Evolutionary conservation across 1,284 basidiomycete genomes (phyloP).

Genomic region (Leccinum pachyderme): DNA sequence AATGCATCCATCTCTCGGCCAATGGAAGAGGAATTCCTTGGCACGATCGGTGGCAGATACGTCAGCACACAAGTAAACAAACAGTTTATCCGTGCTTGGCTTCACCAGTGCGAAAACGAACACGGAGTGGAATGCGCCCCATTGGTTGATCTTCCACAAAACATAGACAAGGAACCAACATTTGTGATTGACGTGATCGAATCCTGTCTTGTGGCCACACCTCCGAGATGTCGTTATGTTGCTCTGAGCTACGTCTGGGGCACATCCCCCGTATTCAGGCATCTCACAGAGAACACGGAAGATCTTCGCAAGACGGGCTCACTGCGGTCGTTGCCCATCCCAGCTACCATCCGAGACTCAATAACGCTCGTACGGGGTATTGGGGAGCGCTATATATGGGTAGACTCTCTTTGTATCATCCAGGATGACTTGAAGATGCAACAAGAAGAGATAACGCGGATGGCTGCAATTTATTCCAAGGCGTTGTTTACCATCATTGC

Average conservation of each 20-base stretch:
- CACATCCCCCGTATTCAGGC: slow-evolving; percentile 10
- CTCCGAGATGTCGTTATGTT: slow-evolving; percentile 20
- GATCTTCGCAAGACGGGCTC: slow-evolving; percentile 10
- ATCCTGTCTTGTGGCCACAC: slow-evolving; percentile 17
- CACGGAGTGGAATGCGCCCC: slow-evolving; percentile 12
- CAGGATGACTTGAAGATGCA: slow-evolving; percentile 21
- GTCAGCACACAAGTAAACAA: slow-evolving; percentile 3
- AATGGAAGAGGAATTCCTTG: slow-evolving; percentile 12
- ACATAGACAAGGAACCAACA: not conserved
- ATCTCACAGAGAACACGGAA: slow-evolving; percentile 12
- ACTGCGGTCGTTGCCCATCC: slow-evolving; percentile 9
- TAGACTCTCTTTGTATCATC: slow-evolving; percentile 26
- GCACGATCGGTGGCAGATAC: slow-evolving; percentile 15
- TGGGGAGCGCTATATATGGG: slow-evolving; percentile 26
- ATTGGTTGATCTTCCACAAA: not conserved
- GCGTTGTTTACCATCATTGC: slow-evolving; percentile 24
- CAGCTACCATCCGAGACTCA: slow-evolving; percentile 22
- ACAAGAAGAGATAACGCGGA: slow-evolving; percentile 16
- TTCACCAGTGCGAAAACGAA: slow-evolving; percentile 15
- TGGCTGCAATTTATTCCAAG: slow-evolving; percentile 20
- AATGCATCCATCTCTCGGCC: not conserved
- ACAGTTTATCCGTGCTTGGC: slow-evolving; percentile 17
- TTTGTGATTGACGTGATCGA: slow-evolving; percentile 19
- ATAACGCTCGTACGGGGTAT: slow-evolving; percentile 19
- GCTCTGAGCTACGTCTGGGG: slow-evolving; percentile 26